Evolutionary conservation across 2,329 filamentous ascomycete genomes (phyloP), one percentile per base, ranked within the genome.

Genomic region (Stemphylium lycopersici): DNA sequence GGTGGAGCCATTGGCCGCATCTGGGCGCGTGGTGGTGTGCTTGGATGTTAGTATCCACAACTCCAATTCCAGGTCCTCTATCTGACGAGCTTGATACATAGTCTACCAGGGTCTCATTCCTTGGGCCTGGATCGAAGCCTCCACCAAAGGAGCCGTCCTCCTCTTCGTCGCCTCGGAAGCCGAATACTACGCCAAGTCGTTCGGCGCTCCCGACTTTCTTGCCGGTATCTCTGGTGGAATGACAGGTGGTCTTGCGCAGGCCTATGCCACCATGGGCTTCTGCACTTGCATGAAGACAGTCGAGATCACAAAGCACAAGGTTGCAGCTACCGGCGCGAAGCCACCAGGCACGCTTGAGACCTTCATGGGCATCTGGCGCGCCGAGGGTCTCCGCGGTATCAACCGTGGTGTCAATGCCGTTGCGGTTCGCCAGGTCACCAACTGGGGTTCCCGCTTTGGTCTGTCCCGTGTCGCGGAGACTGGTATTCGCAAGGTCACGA

Each of bases 281-380:
- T 99, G 95, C 81, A 99, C 95, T 59, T 99, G 95, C 86, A 99
- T 99, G 95, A 99, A 99, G 88, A 99, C 95, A 62, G 95, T 98
- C 66, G 95, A 99, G 80, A 99, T 99, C 80, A 99, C 95, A 74
- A 96, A 97, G 82, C 90, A 95, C 84, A 98, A 98, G 86, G 83
- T 95, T 73, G 92, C 91, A 12, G 88, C 91, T 31, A 66, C 87
- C 38, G 95, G 95, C 68, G 86, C 88, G 65, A 91, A 91, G 81
- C 90, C 91, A 20, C 90, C 87, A n/a, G 87, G 91, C 71, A 98
- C 95, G 65, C 96, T 96, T 78, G 85, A 87, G 68, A 98, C 95
- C 55, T 99, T 99, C 79, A 95, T 93, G 88, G 88, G 90, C 74
- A 99, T 99, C 78, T 99, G 96, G 83, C 90, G 90, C 75, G 86